Conservation (phyloP, 1,284 basidiomycete species). For the Boletus sp. region DNA sequence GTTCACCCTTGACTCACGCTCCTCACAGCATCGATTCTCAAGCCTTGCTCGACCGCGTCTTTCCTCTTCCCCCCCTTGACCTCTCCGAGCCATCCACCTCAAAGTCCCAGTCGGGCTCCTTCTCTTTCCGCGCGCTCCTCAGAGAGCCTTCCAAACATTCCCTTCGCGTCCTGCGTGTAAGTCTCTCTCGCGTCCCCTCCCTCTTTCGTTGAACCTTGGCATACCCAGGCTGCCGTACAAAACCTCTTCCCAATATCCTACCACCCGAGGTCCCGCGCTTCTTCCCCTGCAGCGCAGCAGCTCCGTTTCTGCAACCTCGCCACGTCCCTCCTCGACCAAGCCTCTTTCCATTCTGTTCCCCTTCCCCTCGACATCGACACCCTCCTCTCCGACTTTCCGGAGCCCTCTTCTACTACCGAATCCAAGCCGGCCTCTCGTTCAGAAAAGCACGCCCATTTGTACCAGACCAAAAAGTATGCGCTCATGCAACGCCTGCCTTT, state of each 20-base stretch:
- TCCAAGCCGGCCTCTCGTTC: slow-evolving; percentile 18
- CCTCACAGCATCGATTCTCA: slow-evolving; percentile 61
- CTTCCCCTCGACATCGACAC: slow-evolving; percentile 44
- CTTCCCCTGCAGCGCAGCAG: slow-evolving; percentile 62
- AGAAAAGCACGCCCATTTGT: slow-evolving; percentile 27
- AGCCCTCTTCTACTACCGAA: slow-evolving; percentile 26
- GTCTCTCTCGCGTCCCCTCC: slow-evolving; percentile 22
- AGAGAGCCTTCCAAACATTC: slow-evolving; percentile 50
- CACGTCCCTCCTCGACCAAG: slow-evolving; percentile 63
- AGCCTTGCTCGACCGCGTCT: slow-evolving; percentile 75
- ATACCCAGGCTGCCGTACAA: slow-evolving; percentile 53
- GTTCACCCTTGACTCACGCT: slow-evolving; percentile 1
- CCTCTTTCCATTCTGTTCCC: slow-evolving; percentile 46
- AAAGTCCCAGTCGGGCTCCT: slow-evolving; percentile 35
- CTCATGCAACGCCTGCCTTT: slow-evolving; percentile 71
- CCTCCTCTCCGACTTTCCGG: slow-evolving; percentile 37
- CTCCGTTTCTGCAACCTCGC: slow-evolving; percentile 71
- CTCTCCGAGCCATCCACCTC: slow-evolving; percentile 33
- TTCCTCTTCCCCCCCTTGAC: slow-evolving; percentile 44
- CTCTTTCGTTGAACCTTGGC: slow-evolving; percentile 6
- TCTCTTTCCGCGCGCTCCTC: slow-evolving; percentile 63
- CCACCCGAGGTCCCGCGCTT: slow-evolving; percentile 56
- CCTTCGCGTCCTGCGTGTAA: slow-evolving; percentile 49
- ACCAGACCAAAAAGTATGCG: slow-evolving; percentile 53
- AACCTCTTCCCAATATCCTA: slow-evolving; percentile 65